phyloP scores from a whole-genome alignment of 2,329 filamentous ascomycete species.

The Hymenoscyphus repandus region DNA sequence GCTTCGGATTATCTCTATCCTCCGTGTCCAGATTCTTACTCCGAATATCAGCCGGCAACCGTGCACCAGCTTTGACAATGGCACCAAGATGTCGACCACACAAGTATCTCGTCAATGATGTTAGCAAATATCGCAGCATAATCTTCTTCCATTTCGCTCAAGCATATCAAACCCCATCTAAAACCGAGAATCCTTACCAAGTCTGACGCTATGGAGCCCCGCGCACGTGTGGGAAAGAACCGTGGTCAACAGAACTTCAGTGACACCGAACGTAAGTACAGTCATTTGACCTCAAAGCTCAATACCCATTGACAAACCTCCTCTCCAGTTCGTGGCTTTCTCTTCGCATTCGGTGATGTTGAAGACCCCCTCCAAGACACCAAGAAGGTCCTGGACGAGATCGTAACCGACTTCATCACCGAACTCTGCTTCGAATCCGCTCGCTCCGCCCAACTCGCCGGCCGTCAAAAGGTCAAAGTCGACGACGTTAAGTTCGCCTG shows the following conservation, averaged over 20 bases:
- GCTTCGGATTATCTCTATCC: neutral
- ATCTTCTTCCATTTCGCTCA: too few species aligned
- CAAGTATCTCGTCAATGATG: neutral
- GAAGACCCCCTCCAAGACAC: conserved; percentile 75
- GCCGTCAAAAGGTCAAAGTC: conserved; percentile 94
- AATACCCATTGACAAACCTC: conserved; percentile 4
- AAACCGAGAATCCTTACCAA: conserved; percentile 7
- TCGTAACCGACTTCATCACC: conserved; percentile 94
- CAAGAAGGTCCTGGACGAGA: conserved; percentile 84
- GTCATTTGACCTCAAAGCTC: neutral
- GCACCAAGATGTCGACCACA: too few species aligned
- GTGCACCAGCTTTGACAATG: neutral
- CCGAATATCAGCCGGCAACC: neutral
- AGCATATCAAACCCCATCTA: neutral
- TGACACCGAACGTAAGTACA: conserved; percentile 60
- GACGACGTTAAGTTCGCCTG: conserved; percentile 97
- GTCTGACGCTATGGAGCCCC: conserved; percentile 59
- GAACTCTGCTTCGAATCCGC: conserved; percentile 89
- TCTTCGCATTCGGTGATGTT: conserved; percentile 77
- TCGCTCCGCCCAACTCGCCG: conserved; percentile 75
- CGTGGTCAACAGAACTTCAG: conserved; percentile 79
- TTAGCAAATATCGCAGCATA: neutral
- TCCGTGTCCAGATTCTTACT: neutral
- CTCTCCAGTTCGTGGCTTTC: conserved; percentile 60
- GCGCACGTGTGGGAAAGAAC: conserved; percentile 72